Percentiles rank a stretch among this genome's conserved stretches.
These are phyloP conservation scores for Sungouiozyma ichnusensis DNA, from an alignment of 805 yeast genomes.

Conservation along the genomic window DNA sequence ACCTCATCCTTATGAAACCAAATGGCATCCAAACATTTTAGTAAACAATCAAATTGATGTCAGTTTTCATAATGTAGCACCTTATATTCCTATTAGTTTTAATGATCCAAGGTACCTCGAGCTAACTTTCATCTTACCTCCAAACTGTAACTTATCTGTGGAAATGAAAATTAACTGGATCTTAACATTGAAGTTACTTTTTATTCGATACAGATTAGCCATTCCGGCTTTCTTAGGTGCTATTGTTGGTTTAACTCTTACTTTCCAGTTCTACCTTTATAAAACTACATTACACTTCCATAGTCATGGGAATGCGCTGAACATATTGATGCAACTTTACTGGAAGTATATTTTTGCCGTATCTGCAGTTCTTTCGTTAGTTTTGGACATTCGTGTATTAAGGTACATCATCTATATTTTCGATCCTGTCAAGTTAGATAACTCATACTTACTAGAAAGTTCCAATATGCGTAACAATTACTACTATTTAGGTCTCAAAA, in stretches of 20 bases:
- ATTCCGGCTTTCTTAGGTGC: constrained; percentile 61
- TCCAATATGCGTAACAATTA: constrained; percentile 37
- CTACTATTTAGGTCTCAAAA: constrained; percentile 61
- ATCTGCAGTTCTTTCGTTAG: constrained; percentile 31
- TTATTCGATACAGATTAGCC: constrained; percentile 68
- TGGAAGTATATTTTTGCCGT: constrained; percentile 12
- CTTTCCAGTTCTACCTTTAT: constrained; percentile 45
- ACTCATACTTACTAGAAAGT: constrained; percentile 33
- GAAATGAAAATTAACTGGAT: constrained; percentile 17
- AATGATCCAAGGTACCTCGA: constrained; percentile 13
- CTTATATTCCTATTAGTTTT: constrained; percentile 43
- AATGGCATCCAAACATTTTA: constrained; percentile 58
- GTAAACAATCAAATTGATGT: constrained; percentile 31
- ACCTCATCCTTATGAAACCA: constrained; percentile 58
- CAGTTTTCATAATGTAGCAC: constrained; percentile 55
- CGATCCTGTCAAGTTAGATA: constrained; percentile 46
- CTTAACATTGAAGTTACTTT: constrained; percentile 52
- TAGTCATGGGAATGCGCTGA: constrained; percentile 38
- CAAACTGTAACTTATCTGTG: constrained; percentile 9
- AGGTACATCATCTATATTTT: constrained; percentile 33
- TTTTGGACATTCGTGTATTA: constrained; percentile 26
- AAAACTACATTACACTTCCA: constrained; percentile 32
- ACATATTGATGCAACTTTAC: constrained; percentile 27
- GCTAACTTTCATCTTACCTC: constrained; percentile 18
- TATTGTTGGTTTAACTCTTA: constrained; percentile 40